phyloP scores from a whole-genome alignment of 352 stramenopile species.

The Globisporangium abappressorium region DNA sequence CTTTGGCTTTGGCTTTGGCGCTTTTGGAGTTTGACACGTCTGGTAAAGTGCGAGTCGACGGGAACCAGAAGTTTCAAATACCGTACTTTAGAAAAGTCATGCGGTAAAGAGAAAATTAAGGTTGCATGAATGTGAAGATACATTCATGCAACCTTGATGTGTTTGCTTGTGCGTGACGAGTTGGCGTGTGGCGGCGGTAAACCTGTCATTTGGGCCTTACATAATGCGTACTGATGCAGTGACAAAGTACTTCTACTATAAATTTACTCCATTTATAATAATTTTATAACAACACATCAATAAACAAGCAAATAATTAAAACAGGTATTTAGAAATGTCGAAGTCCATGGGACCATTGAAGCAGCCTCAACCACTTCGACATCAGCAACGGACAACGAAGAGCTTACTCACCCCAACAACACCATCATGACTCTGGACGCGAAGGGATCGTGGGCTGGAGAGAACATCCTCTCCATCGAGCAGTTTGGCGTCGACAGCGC shows the following conservation, averaged over 20 bases:
- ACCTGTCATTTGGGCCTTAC: not conserved
- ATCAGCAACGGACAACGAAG: slow-evolving; percentile 7
- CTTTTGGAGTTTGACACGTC: not conserved
- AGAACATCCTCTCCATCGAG: slow-evolving; percentile 76
- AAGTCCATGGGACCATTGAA: slow-evolving; percentile 1
- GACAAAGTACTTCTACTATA: not conserved
- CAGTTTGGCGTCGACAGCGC: slow-evolving; percentile 77
- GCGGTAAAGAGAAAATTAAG: not conserved
- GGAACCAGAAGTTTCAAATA: not conserved
- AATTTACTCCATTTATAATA: too few relatives aligned
- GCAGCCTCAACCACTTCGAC: slow-evolving; percentile 1
- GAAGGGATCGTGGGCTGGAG: slow-evolving; percentile 56
- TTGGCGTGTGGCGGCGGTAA: not conserved
- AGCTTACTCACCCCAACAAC: slow-evolving; percentile 12
- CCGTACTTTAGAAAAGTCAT: not conserved
- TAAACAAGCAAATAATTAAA: not conserved
- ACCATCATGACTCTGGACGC: slow-evolving; percentile 44
- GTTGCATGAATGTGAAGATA: not conserved
- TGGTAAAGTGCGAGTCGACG: not conserved
- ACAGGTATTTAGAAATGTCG: not conserved
- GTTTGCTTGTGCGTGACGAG: not conserved
- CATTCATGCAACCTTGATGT: not conserved
- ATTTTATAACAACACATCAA: not conserved
- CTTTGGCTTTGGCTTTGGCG: not conserved
- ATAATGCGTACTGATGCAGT: not conserved